Evolutionary conservation across 2,329 filamentous ascomycete genomes (phyloP), one percentile per base, ranked within the genome.

Genomic region (Apiospora hydei): DNA sequence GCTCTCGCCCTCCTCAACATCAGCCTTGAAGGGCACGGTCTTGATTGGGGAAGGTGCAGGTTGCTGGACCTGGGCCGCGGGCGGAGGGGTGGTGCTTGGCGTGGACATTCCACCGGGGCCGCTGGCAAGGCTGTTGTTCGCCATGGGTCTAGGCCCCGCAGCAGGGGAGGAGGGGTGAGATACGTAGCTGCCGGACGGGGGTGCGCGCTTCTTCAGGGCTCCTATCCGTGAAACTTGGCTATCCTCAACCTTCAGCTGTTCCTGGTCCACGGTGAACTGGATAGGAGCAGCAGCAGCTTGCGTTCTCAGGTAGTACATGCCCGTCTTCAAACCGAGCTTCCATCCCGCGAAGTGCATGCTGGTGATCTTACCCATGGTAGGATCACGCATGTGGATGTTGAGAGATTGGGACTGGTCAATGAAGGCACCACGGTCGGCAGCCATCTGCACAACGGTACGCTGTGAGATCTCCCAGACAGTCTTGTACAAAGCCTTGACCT

Each of bases 401-500:
- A 99, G 91, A 16, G 96, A 98, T 85, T 99, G 96, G 69, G 95
- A 98, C 88, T 99, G 96, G 82, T 99, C 96, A 80, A 99, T 98
- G 85, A 96, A 99, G 72, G 96, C 96, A 85, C 96, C 96, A 83
- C 96, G 96, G 83, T 99, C 96, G 70, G 96, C 96, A 72, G 96
- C 94, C 95, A 99, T 98, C 86, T 98, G 94, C 61, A 99, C 91
- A 77, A 99, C 95, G 64, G 91, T 94, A 76, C 95, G 93, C 87
- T 99, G 96, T 26, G 94, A 97, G 80, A 99, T 98, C 83, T 99
- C 96, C 96, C 96, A 99, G 30, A 99, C 96, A 3, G 96, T 99
- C 92, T 99, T 99, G 90, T 99, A 99, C 8, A 99, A 89, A 51
- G 92, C 91, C 88, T 99, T 99, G 88, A 97, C 93, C 78, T 99